phyloP scores from a whole-genome alignment of 1,284 basidiomycete genomes.

The Hemileia vastatrix region DNA sequence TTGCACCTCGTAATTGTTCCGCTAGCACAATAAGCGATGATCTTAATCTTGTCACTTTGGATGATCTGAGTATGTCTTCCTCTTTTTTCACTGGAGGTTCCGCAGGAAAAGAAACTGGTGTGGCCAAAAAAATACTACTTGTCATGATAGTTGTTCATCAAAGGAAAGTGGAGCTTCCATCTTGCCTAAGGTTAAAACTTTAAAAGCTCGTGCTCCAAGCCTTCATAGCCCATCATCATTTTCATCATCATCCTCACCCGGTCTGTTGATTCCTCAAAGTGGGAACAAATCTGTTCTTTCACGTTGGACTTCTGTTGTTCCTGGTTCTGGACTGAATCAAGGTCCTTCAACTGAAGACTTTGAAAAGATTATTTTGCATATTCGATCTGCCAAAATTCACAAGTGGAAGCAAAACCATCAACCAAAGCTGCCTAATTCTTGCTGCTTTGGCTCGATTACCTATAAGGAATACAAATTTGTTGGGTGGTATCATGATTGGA shows the following conservation, averaged over 20 bases:
- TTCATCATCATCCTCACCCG: background rate
- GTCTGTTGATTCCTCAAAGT: slow-evolving; percentile 11
- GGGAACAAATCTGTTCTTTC: slow-evolving; percentile 3
- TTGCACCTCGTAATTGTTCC: no score
- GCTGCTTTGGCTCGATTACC: no score
- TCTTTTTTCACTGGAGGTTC: slow-evolving; percentile 12
- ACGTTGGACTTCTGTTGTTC: slow-evolving; percentile 21
- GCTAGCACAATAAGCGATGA: no score
- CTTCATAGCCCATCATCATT: background rate
- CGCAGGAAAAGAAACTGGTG: background rate
- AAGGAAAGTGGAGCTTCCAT: no score
- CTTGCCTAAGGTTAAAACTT: background rate
- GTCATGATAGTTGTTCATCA: no score
- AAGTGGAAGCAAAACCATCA: slow-evolving; percentile 47
- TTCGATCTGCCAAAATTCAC: slow-evolving; percentile 51
- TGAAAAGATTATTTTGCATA: slow-evolving; percentile 52
- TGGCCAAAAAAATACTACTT: no score
- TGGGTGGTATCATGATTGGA: no score
- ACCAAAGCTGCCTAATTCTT: no score
- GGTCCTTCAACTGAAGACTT: slow-evolving; percentile 48
- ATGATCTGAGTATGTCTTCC: slow-evolving; percentile 18
- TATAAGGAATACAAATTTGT: no score
- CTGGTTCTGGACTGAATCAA: no score
- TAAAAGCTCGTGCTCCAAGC: slow-evolving; percentile 22
- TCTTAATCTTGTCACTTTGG: no score